Evolutionary conservation across 1,284 basidiomycete genomes (phyloP).

Genomic region (Pyrrhoderma noxium): DNA sequence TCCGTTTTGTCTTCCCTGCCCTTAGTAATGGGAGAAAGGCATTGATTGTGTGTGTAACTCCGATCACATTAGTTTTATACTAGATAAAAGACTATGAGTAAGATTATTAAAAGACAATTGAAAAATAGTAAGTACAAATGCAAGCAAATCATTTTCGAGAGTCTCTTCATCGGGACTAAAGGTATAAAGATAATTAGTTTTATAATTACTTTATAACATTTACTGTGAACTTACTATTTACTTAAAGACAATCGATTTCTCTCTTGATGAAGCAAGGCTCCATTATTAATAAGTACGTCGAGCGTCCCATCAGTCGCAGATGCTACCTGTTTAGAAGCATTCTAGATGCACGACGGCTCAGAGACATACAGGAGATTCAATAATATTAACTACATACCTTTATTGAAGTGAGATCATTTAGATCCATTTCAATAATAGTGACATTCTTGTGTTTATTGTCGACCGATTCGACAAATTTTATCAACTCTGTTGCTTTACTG

Average conservation of each 20-base stretch:
- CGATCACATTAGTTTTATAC: conserved; percentile 24
- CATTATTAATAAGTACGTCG: conserved; percentile 31
- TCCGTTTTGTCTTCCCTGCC: conserved; percentile 21
- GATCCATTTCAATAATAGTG: conserved; percentile 28
- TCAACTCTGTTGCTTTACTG: conserved; percentile 20
- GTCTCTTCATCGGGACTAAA: conserved; percentile 12
- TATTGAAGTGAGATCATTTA: conserved; percentile 22
- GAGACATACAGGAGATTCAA: no score
- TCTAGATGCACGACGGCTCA: no score
- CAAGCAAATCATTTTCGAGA: conserved; percentile 23
- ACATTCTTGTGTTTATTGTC: conserved; percentile 24
- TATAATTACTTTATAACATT: no score
- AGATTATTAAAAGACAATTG: neutral
- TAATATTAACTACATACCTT: neutral
- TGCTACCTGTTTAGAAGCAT: conserved; percentile 21
- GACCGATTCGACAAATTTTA: conserved; percentile 16
- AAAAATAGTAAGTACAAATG: conserved; percentile 18
- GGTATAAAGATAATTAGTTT: no score
- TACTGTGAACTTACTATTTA: conserved; percentile 18
- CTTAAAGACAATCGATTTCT: conserved; percentile 16
- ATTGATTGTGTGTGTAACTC: conserved; percentile 22
- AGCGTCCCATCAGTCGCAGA: conserved; percentile 26
- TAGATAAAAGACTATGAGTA: neutral
- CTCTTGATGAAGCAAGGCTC: conserved; percentile 19
- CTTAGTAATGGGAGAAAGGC: conserved; percentile 24